phyloP scores from a whole-genome alignment of 805 yeast genomes.

The Suhomyces pyralidae region DNA sequence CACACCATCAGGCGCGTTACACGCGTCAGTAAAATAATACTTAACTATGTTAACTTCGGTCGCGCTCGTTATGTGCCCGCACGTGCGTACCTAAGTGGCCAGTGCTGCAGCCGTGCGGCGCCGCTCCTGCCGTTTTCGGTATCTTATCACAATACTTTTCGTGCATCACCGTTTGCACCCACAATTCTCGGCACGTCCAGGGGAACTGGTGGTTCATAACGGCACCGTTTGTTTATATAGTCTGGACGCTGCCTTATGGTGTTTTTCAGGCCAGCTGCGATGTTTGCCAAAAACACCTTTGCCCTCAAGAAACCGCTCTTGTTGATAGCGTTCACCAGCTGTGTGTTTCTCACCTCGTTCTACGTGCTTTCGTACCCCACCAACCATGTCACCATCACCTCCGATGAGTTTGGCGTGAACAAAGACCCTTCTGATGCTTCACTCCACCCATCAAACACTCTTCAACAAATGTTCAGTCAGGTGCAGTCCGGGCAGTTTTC shows the following conservation, averaged over 20 bases:
- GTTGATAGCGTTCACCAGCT: not conserved
- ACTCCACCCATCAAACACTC: not conserved
- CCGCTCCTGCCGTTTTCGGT: not conserved
- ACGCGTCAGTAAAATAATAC: no score
- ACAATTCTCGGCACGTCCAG: not conserved
- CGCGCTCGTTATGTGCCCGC: not conserved
- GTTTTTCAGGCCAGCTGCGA: not conserved
- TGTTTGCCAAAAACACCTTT: not conserved
- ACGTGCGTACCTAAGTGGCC: no score
- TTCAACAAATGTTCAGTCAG: not conserved
- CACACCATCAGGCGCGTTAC: no score
- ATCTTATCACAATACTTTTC: no score
- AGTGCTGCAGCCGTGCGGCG: no score
- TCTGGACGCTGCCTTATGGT: not conserved
- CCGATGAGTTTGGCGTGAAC: not conserved
- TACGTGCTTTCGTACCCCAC: not conserved
- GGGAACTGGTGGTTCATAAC: not conserved
- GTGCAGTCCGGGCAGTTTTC: not conserved
- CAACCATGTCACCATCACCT: not conserved
- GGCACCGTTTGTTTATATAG: not conserved
- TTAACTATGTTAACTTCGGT: no score
- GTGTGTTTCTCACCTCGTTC: not conserved
- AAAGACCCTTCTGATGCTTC: no score
- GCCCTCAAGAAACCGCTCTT: not conserved
- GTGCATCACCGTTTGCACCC: not conserved